Conservation (phyloP, 2,329 filamentous ascomycete species). For the Ascochyta lentis region DNA sequence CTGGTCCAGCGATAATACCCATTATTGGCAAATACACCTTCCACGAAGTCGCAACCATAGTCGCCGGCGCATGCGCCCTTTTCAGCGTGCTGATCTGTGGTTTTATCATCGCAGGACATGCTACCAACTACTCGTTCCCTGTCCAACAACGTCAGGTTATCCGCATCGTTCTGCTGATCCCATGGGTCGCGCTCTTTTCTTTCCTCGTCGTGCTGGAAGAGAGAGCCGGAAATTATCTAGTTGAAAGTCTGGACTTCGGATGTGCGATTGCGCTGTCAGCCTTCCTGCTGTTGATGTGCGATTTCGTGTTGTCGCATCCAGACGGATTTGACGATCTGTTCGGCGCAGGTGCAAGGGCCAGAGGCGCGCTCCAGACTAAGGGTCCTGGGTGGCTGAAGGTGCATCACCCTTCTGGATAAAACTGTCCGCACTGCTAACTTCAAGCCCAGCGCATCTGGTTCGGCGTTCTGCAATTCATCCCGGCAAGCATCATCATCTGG, state of each 20-base stretch:
- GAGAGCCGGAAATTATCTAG: slow-evolving; percentile 28
- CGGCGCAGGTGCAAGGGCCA: slow-evolving; percentile 23
- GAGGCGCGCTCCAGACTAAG: slow-evolving; percentile 16
- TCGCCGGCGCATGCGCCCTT: slow-evolving; percentile 29
- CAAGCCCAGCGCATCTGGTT: slow-evolving; percentile 37
- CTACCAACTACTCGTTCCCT: slow-evolving; percentile 36
- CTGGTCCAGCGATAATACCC: slow-evolving; percentile 25
- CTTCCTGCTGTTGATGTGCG: slow-evolving; percentile 42
- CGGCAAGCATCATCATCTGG: slow-evolving; percentile 38
- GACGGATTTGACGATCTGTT: slow-evolving; percentile 41
- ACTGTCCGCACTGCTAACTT: background rate
- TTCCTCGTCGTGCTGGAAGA: slow-evolving; percentile 32
- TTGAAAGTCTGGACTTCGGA: slow-evolving; percentile 34
- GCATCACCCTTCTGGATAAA: background rate
- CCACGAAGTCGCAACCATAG: slow-evolving; percentile 33
- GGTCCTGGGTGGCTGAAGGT: slow-evolving; percentile 40
- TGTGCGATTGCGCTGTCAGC: slow-evolving; percentile 39
- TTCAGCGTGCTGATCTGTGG: slow-evolving; percentile 24
- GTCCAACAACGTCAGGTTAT: slow-evolving; percentile 41
- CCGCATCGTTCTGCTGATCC: slow-evolving; percentile 34
- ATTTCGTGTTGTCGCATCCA: slow-evolving; percentile 34
- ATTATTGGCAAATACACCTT: slow-evolving; percentile 34
- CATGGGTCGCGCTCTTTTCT: slow-evolving; percentile 35
- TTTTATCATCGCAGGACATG: slow-evolving; percentile 28
- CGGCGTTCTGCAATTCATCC: slow-evolving; percentile 42